These are phyloP conservation scores for Diaporthe sp. DNA, from an alignment of 2,329 filamentous ascomycete genomes.

Conservation along the genomic window DNA sequence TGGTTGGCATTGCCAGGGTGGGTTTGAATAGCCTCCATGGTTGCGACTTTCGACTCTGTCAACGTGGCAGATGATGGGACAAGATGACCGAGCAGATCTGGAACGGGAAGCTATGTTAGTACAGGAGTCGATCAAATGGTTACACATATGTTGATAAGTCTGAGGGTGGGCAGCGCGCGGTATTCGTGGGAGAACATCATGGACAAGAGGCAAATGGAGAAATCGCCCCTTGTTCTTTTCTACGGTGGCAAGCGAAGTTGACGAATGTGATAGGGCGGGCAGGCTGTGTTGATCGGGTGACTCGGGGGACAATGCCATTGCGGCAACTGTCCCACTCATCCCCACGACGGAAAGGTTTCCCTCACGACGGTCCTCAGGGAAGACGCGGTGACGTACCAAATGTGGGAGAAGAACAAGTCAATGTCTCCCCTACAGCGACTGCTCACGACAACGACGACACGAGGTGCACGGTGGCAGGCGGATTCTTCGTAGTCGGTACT, in stretches of 20 bases:
- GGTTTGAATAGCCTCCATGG: slow-evolving; percentile 90
- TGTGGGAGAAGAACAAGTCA: slow-evolving; percentile 96
- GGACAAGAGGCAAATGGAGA: not conserved
- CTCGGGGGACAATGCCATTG: not conserved
- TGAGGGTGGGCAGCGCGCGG: not conserved
- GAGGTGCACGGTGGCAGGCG: slow-evolving; percentile 33
- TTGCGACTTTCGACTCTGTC: slow-evolving; percentile 44
- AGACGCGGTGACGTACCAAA: slow-evolving; percentile 65
- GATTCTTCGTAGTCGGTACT: slow-evolving; percentile 42
- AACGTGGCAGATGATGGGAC: not conserved
- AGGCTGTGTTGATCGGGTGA: not conserved
- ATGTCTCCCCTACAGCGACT: slow-evolving; percentile 85
- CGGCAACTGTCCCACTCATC: slow-evolving; percentile 20
- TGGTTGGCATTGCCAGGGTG: slow-evolving; percentile 92
- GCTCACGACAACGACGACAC: slow-evolving; percentile 42
- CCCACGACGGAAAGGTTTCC: slow-evolving; percentile 37
- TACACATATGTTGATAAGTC: not conserved
- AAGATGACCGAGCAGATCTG: slow-evolving; percentile 42
- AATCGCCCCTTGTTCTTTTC: not conserved
- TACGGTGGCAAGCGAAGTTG: slow-evolving; percentile 17
- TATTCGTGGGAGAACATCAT: not conserved
- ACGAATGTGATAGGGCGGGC: not conserved
- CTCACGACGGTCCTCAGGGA: slow-evolving; percentile 38
- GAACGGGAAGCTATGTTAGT: slow-evolving; percentile 2
- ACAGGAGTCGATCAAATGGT: not conserved